Percentiles rank a stretch among this genome's conserved stretches.
phyloP scores from a whole-genome alignment of 768 basidiomycete species.

The Macrolepiota albuminosa region DNA sequence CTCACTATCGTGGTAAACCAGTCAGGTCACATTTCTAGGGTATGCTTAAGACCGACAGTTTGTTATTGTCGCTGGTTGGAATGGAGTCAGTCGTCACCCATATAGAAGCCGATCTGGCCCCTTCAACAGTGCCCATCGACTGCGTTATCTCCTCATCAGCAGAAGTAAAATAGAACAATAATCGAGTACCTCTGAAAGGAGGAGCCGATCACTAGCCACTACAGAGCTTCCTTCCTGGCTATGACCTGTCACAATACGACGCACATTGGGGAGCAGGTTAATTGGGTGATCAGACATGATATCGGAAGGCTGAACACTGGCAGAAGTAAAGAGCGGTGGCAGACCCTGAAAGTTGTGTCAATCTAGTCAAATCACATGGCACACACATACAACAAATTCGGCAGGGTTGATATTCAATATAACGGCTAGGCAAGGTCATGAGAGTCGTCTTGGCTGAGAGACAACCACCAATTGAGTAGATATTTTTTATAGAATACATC shows the following conservation, averaged over 20 bases:
- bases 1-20: constrained; percentile 33
- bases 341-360: background rate
- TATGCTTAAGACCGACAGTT: constrained; percentile 21
- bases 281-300: constrained; percentile 22
- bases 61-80: constrained; percentile 55
- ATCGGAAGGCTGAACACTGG: background rate
- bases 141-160: constrained; percentile 6
- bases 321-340: background rate
- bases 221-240: constrained; percentile 34
- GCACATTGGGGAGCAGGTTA: constrained; percentile 31
- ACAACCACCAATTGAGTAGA: background rate
- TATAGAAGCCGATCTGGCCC: constrained; percentile 31
- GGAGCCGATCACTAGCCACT: constrained; percentile 31
- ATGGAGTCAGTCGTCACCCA: constrained; percentile 47
- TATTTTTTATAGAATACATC: constrained; percentile 13
- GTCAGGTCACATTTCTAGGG: background rate
- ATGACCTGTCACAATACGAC: constrained; percentile 51
- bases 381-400: constrained; percentile 1
- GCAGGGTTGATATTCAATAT: background rate
- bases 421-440: background rate
- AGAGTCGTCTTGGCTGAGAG: background rate
- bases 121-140: constrained; percentile 31
- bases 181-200: constrained; percentile 23
- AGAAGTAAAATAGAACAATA: background rate
- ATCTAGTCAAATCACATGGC: constrained; percentile 11